Evolutionary conservation across 495 filamentous ascomycete species (phyloP).

Genomic region (Xylaria venustula): DNA sequence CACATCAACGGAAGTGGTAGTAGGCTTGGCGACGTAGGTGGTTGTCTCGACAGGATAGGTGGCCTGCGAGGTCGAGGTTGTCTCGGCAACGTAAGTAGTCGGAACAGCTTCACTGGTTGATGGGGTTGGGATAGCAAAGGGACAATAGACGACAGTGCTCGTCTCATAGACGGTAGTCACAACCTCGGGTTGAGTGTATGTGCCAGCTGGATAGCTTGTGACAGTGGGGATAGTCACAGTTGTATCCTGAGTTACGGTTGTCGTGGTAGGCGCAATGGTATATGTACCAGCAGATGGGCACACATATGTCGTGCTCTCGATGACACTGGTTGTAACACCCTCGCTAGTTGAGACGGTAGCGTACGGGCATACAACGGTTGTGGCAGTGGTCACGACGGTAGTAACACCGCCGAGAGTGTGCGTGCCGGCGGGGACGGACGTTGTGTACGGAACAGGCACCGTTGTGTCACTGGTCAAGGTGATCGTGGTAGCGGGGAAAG

Average conservation of each 20-base stretch:
- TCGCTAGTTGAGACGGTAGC: constrained; percentile 63
- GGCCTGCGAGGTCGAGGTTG: neutral
- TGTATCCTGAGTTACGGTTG: constrained; percentile 52
- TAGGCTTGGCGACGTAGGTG: constrained; percentile 19
- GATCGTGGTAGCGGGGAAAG: constrained; percentile 73
- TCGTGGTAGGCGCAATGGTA: constrained; percentile 72
- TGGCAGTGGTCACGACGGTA: constrained; percentile 66
- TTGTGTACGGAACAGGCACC: constrained; percentile 63
- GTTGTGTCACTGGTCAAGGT: constrained; percentile 65
- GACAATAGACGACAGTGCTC: constrained; percentile 69
- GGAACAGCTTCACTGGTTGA: constrained; percentile 26
- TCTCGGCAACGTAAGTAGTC: constrained; percentile 15
- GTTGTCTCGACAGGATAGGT: neutral
- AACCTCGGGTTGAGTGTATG: constrained; percentile 68
- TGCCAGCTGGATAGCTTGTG: constrained; percentile 64
- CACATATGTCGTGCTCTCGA: constrained; percentile 70
- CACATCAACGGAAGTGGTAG: neutral
- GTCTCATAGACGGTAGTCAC: constrained; percentile 69
- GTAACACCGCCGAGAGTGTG: constrained; percentile 77
- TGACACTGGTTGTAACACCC: constrained; percentile 66
- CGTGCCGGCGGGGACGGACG: constrained; percentile 61
- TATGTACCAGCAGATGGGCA: constrained; percentile 80
- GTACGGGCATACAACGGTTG: constrained; percentile 71
- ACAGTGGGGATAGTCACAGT: constrained; percentile 65
- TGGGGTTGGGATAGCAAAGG: constrained; percentile 51